Evolutionary conservation across 306 rosid genomes (phyloP).

Genomic region (Prunus padus): DNA sequence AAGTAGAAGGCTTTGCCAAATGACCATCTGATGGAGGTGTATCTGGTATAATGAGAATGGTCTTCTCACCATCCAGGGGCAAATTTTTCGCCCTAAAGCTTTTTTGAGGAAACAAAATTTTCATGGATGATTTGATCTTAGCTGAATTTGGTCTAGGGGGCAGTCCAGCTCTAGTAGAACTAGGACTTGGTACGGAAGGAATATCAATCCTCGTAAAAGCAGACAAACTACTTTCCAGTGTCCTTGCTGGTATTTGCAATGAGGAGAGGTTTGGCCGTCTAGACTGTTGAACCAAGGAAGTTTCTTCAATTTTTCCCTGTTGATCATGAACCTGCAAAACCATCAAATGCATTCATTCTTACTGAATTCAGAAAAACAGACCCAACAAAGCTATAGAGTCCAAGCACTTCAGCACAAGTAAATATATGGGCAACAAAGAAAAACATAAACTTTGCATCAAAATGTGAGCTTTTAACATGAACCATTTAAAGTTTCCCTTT

Average conservation of each 20-base stretch:
- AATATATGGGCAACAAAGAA: not conserved
- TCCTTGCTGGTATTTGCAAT: slow-evolving; percentile 64
- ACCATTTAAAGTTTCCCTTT: not conserved
- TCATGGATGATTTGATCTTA: slow-evolving; percentile 52
- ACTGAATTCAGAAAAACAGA: slow-evolving; percentile 10
- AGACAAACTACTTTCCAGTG: slow-evolving; percentile 57
- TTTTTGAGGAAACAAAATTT: slow-evolving; percentile 54
- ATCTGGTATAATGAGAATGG: slow-evolving; percentile 61
- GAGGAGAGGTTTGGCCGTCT: slow-evolving; percentile 59
- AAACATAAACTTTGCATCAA: not conserved
- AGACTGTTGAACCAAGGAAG: slow-evolving; percentile 41
- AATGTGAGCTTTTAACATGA: not conserved
- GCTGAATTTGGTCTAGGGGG: slow-evolving; percentile 72
- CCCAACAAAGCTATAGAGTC: not conserved
- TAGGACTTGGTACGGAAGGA: slow-evolving; percentile 46
- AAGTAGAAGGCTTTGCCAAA: slow-evolving; percentile 52
- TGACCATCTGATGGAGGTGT: slow-evolving; percentile 42
- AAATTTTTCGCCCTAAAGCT: slow-evolving; percentile 47
- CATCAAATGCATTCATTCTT: slow-evolving; percentile 17
- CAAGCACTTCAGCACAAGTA: not conserved
- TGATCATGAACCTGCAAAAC: slow-evolving; percentile 34
- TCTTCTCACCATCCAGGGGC: slow-evolving; percentile 53
- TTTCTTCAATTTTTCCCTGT: slow-evolving; percentile 34
- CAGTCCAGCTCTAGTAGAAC: slow-evolving; percentile 59
- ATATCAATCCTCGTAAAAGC: slow-evolving; percentile 47